Evolutionary conservation across 2,329 filamentous ascomycete species (phyloP).

Genomic region (Chaetomium sp.): DNA sequence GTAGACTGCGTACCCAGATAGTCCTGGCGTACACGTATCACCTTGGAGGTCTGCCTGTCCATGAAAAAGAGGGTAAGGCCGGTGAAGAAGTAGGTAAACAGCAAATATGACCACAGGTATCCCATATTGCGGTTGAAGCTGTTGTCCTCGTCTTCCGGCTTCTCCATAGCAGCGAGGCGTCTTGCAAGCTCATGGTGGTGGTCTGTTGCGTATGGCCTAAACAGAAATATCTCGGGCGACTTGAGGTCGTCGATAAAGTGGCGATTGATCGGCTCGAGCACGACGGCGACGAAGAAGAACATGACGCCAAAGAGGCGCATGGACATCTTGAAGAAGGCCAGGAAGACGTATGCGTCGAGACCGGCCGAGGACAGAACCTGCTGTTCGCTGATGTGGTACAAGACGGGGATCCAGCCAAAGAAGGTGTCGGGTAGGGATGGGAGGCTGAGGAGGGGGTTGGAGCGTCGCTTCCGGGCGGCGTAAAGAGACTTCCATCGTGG

Average conservation of each 20-base stretch:
- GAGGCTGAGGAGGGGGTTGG: constrained; percentile 59
- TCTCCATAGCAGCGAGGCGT: constrained; percentile 22
- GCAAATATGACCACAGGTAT: constrained; percentile 89
- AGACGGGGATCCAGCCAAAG: constrained; percentile 88
- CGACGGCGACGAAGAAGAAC: constrained; percentile 75
- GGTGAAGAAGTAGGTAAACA: constrained; percentile 95
- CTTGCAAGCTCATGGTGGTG: constrained; percentile 5
- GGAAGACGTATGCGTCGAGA: constrained; percentile 92
- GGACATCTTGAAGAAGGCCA: constrained; percentile 95
- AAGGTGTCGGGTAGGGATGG: constrained; percentile 81
- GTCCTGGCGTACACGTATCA: constrained; percentile 83
- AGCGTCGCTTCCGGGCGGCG: constrained; percentile 79
- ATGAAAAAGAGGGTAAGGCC: constrained; percentile 80
- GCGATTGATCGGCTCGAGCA: constrained; percentile 85
- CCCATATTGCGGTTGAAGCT: constrained; percentile 43
- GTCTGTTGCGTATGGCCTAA: constrained; percentile 23
- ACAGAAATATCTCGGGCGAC: constrained; percentile 21
- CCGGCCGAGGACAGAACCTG: constrained; percentile 88
- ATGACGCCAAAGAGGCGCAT: constrained; percentile 79
- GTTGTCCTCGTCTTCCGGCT: constrained; percentile 36
- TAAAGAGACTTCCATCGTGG: constrained; percentile 92
- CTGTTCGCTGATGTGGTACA: constrained; percentile 84
- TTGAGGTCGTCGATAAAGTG: constrained; percentile 52
- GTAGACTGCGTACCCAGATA: constrained; percentile 93
- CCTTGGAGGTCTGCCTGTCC: constrained; percentile 77